A percentile compares a stretch with the other conserved stretches of the same genome.
These are phyloP conservation scores for Fusarium marasasianum DNA, from an alignment of 2,329 filamentous ascomycete species.

Conservation along the genomic window DNA sequence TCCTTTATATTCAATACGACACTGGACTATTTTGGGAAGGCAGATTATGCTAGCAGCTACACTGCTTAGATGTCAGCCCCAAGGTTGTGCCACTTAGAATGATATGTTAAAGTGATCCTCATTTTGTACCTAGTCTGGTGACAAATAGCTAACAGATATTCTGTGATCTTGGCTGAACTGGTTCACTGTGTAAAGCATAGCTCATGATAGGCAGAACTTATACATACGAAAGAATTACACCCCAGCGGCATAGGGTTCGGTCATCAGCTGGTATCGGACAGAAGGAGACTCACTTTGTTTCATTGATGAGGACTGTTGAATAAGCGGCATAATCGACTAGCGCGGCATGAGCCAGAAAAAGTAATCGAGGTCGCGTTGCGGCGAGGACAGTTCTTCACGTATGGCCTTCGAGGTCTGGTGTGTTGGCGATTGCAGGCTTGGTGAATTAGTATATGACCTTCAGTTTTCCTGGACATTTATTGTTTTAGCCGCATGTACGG, in stretches of 20 bases:
- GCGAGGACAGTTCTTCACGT: background rate
- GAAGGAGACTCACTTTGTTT: background rate
- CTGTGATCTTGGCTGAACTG: background rate
- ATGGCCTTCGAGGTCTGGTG: background rate
- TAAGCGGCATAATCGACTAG: background rate
- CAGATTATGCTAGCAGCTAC: background rate
- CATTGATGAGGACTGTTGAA: background rate
- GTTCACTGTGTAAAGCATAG: background rate
- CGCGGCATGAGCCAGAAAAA: background rate
- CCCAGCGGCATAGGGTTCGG: background rate
- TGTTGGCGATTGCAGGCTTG: background rate
- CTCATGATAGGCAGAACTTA: background rate
- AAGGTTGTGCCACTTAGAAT: background rate
- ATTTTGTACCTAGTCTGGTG: background rate
- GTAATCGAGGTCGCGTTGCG: no score
- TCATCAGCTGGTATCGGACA: background rate
- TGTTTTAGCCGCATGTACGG: background rate
- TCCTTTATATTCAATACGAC: background rate
- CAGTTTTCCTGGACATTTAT: background rate
- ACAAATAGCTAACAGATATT: background rate
- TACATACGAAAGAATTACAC: background rate
- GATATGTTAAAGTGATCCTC: background rate
- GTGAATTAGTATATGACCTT: background rate
- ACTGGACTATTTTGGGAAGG: background rate
- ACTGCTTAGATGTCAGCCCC: background rate